Evolutionary conservation across 768 basidiomycete genomes (phyloP).

Genomic region (Rhodotorula taiwanensis): DNA sequence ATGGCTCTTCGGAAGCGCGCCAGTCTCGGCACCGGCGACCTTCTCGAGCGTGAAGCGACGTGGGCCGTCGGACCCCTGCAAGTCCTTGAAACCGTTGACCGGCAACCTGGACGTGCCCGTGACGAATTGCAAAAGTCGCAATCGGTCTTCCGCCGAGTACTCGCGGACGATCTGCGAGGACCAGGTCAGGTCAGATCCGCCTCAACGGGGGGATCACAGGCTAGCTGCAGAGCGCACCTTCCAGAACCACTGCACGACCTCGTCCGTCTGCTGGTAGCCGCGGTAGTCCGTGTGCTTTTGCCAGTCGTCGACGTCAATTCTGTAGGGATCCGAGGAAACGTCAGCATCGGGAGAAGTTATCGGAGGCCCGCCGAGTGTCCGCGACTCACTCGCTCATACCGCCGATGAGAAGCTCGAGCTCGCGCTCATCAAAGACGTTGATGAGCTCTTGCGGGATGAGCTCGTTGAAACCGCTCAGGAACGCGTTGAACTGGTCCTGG

Average conservation of each 20-base stretch:
- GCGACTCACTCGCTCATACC: constrained; percentile 84
- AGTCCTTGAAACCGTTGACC: constrained; percentile 96
- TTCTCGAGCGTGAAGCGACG: constrained; percentile 98
- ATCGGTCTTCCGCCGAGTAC: constrained; percentile 41
- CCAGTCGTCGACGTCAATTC: constrained; percentile 43
- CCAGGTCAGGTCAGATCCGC: no score
- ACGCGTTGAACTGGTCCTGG: constrained; percentile 97
- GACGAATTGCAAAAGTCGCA: constrained; percentile 88
- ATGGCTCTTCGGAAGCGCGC: constrained; percentile 92
- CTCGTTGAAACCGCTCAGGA: constrained; percentile 99
- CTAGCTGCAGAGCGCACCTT: constrained; percentile 53
- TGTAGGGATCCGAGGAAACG: background rate
- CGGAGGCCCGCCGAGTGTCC: no score
- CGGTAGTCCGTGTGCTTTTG: constrained; percentile 98
- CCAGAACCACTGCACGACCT: constrained; percentile 98
- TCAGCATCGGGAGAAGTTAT: background rate
- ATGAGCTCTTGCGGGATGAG: constrained; percentile 95
- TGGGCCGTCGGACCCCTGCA: constrained; percentile 96
- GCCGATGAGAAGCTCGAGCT: constrained; percentile 91
- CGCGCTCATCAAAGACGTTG: constrained; percentile 97
- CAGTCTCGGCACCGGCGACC: constrained; percentile 68
- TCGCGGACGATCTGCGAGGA: no score
- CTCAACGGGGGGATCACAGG: no score
- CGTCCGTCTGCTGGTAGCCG: constrained; percentile 80
- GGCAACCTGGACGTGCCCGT: constrained; percentile 65